Base-by-base conservation (phyloP, 208 protist genomes). In the Crithidia mellificae region DNA sequence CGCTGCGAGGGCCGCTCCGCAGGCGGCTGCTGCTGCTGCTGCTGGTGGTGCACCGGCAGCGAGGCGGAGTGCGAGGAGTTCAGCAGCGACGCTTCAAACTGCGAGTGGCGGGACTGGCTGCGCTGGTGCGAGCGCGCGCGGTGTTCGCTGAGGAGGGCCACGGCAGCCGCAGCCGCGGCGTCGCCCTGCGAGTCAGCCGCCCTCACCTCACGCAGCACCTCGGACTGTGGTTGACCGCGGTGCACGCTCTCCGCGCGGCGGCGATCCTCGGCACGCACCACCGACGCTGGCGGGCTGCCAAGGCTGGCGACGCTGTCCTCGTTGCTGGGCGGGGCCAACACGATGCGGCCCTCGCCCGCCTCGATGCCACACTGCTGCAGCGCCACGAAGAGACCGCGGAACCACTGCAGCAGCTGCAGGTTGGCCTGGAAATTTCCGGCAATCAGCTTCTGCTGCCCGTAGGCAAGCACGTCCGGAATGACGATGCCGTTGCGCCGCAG, bases 341-440 rank as follows among this genome's bases (percentile, higher is more conserved):
- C 19, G 43, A 66, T 44, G 50, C 50, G 41, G 22, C 77, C 59
- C 57, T 77, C 72, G 20, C 71, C 69, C 1, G 73, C 47, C 38
- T 80, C 77, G n/a, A 85, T 73, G 27, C 73, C 76, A 51, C 55
- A 62, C 55, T 72, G 73, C 44, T 61, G 34, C 53, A 91, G 63
- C 12, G 77, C 83, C 24, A 83, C 72, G 55, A 72, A 64, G 24
- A 96, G 77, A 1, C 87, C 84, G 36, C 97, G 96, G 39, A 99
- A 94, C 97, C 97, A 99, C 80, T 99, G 98, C 22, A 98, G 70
- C 53, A 99, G 93, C 47, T 98, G 91, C 34, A 99, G 74, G 69
- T 99, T 99, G 52, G 98, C 97, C 81, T 99, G 98, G 63, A 97
- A 98, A 69, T 97, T 97, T 44, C 88, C 93, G 50, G 93, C 96